phyloP scores from a whole-genome alignment of 371 early-diverging fungal genomes.

The Polyrhizophydium stewartii region DNA sequence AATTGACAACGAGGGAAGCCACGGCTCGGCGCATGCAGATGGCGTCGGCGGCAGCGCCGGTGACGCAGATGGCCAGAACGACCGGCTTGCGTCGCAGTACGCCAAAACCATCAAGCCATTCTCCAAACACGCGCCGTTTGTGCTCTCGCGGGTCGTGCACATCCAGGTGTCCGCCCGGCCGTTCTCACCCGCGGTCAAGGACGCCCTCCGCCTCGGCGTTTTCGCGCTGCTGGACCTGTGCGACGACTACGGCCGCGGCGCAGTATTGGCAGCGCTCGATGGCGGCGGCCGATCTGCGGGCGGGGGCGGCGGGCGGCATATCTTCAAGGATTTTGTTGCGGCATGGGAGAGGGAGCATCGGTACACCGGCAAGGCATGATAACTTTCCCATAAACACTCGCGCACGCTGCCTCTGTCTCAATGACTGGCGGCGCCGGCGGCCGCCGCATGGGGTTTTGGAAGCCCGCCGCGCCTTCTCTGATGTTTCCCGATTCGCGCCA shows the following conservation, averaged over 20 bases:
- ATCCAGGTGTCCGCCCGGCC: constrained; percentile 59
- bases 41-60: too few species aligned
- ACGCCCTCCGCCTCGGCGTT: constrained; percentile 55
- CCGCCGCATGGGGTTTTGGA: too few species aligned
- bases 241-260: constrained; percentile 59
- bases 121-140: constrained; percentile 63
- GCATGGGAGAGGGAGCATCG: constrained; percentile 26
- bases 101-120: constrained; percentile 48
- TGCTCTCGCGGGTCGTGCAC: constrained; percentile 60
- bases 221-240: constrained; percentile 69
- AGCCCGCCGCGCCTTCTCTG: too few species aligned
- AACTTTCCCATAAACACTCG: neutral
- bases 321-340: constrained; percentile 27
- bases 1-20: too few species aligned
- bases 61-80: too few species aligned
- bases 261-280: constrained; percentile 61
- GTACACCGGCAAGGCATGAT: constrained; percentile 16
- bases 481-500: too few species aligned
- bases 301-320: constrained; percentile 12
- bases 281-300: constrained; percentile 11
- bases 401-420: too few species aligned
- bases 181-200: constrained; percentile 47
- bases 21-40: too few species aligned
- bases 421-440: too few species aligned
- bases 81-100: constrained; percentile 4